Evolutionary conservation across 345 rosid species (phyloP), one percentile per base, ranked within the genome.

Genomic region (Punica granatum): DNA sequence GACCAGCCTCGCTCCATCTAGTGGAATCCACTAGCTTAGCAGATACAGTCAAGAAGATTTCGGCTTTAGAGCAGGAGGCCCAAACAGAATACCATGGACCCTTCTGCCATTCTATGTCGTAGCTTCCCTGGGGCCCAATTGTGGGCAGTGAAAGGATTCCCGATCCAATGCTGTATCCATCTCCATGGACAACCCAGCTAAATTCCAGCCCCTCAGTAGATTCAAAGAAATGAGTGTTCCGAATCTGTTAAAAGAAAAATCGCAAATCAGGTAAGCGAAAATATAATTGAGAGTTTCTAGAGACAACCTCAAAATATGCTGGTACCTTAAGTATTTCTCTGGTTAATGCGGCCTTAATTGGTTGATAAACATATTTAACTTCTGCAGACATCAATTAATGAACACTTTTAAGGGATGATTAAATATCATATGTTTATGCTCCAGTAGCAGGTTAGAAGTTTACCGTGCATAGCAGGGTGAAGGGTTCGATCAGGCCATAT

Each of bases 401-500:
- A 25, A 26, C 6, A 26, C 4, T 56, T 13, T 3, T 56, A 26
- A 56, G 61, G 61, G 34, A 11, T 65, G 30, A 64, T 25, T 43
- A 69, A 48, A 73, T 63, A 28, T 51, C 61, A 46, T 76, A 26
- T 0, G 33, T 26, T 11, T 30, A 26, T 10, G 34, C 9, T 14
- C 26, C 2, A 56, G 61, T 10, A 56, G 61, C 19, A 30, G 28
- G 4, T 2, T 14, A 26, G 61, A 56, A 35, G 70, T 63, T 67
- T 83, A 94, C 99, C 99, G 34, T 91, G 86, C 73, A 91, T 58
- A 69, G 92, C 92, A 66, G 97, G 99, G 83, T 91, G 99, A 37
- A 92, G 88, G 65, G 92, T 89, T 75, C 99, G 80, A 80, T 94
- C 95, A 15, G 99, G 99, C 99, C 99, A 94, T 46, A 59, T 73